A percentile compares a stretch with the other conserved stretches of the same genome.
These are phyloP conservation scores for Melampsora americana DNA, from an alignment of 1,284 basidiomycete genomes.

Conservation along the genomic window DNA sequence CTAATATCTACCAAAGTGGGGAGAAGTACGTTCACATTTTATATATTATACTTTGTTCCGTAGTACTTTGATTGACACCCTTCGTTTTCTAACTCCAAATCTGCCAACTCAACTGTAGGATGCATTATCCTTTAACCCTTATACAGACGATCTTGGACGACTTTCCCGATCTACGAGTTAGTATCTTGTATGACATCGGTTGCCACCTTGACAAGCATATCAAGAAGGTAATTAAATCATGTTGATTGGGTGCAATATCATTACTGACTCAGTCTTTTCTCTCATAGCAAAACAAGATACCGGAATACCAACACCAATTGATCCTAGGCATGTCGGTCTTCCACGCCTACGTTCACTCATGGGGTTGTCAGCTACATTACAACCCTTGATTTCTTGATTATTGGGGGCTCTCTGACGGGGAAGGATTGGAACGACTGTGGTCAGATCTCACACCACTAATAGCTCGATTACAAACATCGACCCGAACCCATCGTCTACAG, in stretches of 20 bases:
- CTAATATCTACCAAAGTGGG: not conserved
- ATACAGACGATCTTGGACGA: not conserved
- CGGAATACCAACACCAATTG: not conserved
- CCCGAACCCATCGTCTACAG: slow-evolving; percentile 2
- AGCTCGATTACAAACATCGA: not conserved
- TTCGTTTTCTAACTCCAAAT: no score
- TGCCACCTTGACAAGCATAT: slow-evolving; percentile 12
- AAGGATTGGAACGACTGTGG: no score
- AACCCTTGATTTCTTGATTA: no score
- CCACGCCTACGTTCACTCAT: slow-evolving; percentile 41
- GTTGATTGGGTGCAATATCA: not conserved
- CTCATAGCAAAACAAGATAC: not conserved
- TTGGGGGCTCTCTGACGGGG: no score
- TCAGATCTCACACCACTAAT: slow-evolving; percentile 4
- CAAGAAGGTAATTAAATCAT: not conserved
- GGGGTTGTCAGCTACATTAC: slow-evolving; percentile 1
- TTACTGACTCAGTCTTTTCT: not conserved
- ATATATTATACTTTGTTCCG: not conserved
- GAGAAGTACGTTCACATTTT: not conserved
- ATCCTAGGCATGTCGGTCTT: slow-evolving; percentile 20
- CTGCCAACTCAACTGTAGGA: no score
- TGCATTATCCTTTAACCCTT: slow-evolving; percentile 9
- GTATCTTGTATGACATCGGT: no score
- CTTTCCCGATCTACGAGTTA: not conserved
- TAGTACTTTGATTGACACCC: no score